A percentile compares a stretch with the other conserved stretches of the same genome.
Evolutionary conservation across 495 filamentous ascomycete species (phyloP).

Genomic region (Xylaria acuta): DNA sequence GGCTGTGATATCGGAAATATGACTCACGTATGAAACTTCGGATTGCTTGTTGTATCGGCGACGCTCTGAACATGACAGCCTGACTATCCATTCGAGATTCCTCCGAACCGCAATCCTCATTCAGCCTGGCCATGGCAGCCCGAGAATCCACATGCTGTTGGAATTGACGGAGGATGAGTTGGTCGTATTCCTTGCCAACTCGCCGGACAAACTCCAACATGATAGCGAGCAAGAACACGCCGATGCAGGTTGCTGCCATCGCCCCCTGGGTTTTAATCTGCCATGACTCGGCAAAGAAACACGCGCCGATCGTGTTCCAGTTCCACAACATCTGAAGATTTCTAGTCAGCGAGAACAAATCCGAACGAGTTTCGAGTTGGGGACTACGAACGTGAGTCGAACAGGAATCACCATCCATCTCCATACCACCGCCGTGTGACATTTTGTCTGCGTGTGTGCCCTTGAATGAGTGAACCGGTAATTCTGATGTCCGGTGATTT

Average conservation of each 20-base stretch:
- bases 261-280: conserved; percentile 52
- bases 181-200: conserved; percentile 61
- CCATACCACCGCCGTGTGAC: conserved; percentile 27
- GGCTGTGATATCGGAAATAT: background rate
- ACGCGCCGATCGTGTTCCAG: conserved; percentile 62
- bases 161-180: conserved; percentile 48
- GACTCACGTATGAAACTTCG: conserved; percentile 49
- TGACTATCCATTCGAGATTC: conserved; percentile 12
- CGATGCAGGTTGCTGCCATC: conserved; percentile 65
- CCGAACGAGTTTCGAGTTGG: no score
- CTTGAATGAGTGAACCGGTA: background rate
- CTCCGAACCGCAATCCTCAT: conserved; percentile 29
- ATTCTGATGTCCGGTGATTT: background rate
- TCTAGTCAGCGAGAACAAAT: conserved; percentile 20
- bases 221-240: conserved; percentile 61
- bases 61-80: conserved; percentile 52
- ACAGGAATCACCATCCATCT: conserved; percentile 30
- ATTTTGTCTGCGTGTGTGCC: background rate
- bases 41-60: conserved; percentile 54
- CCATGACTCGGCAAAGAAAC: conserved; percentile 58
- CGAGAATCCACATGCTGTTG: conserved; percentile 43
- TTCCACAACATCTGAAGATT: conserved; percentile 63
- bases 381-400: conserved; percentile 4
- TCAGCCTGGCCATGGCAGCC: conserved; percentile 30
- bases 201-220: conserved; percentile 59